Evolutionary conservation across 2,329 filamentous ascomycete genomes (phyloP).

Genomic region (Colletotrichum sp.): DNA sequence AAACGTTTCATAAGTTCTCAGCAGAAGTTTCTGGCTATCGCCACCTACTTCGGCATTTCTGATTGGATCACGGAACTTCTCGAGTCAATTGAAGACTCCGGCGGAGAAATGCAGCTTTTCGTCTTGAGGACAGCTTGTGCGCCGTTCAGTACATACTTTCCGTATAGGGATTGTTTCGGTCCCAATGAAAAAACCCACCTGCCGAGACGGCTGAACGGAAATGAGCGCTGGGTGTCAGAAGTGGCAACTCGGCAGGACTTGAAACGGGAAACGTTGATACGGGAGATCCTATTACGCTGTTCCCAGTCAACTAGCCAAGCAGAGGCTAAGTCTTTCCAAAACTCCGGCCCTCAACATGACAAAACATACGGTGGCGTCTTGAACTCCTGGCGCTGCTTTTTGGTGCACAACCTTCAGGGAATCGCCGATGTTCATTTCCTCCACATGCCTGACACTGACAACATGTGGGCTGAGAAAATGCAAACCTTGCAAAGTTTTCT

Average conservation of each 20-base stretch:
- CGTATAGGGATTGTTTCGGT: neutral
- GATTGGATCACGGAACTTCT: neutral
- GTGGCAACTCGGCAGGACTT: neutral
- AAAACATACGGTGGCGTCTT: rapidly evolving
- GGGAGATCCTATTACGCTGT: neutral
- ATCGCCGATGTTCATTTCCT: neutral
- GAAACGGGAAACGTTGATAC: neutral
- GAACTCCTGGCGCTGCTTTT: neutral
- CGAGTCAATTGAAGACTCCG: neutral
- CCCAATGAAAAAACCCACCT: rapidly evolving
- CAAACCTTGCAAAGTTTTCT: neutral
- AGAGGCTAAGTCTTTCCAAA: rapidly evolving
- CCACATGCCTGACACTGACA: no score
- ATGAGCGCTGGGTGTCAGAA: rapidly evolving
- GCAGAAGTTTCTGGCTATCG: neutral
- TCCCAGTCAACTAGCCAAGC: rapidly evolving
- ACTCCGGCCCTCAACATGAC: no score
- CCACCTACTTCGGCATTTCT: neutral
- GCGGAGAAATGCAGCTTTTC: neutral
- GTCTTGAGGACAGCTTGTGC: neutral
- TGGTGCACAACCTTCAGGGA: neutral
- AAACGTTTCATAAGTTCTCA: neutral
- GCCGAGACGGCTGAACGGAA: neutral
- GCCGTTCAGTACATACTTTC: neutral
- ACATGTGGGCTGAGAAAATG: neutral